Percentiles rank a stretch among this genome's conserved stretches.
Evolutionary conservation across 2,329 filamentous ascomycete genomes (phyloP).

Genomic region (Fonsecaea monophora): DNA sequence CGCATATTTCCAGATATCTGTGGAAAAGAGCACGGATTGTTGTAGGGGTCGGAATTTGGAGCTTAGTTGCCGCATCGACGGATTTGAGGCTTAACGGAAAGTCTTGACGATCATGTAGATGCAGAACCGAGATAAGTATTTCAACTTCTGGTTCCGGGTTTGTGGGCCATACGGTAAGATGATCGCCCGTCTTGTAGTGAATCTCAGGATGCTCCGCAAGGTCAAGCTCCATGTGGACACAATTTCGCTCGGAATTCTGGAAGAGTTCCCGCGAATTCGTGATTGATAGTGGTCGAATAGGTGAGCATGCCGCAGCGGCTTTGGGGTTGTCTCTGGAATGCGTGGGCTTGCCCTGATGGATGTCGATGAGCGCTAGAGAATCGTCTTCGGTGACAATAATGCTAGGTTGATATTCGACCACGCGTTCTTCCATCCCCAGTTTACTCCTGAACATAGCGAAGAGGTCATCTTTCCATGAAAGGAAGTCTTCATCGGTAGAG

Average conservation of each 20-base stretch:
- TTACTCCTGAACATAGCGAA: constrained; percentile 77
- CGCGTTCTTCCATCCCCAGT: constrained; percentile 84
- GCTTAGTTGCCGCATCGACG: constrained; percentile 35
- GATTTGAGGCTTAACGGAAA: constrained; percentile 36
- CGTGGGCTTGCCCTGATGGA: constrained; percentile 30
- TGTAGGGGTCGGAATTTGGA: constrained; percentile 88
- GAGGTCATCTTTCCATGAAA: constrained; percentile 96
- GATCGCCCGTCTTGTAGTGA: constrained; percentile 52
- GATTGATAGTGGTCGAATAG: constrained; percentile 85
- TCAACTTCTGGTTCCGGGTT: constrained; percentile 49
- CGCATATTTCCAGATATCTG: constrained; percentile 92
- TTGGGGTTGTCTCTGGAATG: constrained; percentile 70
- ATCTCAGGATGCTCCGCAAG: constrained; percentile 51
- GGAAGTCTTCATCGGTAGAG: constrained; percentile 94
- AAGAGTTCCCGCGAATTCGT: constrained; percentile 81
- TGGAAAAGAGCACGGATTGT: constrained; percentile 84
- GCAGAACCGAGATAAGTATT: constrained; percentile 44
- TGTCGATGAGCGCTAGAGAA: constrained; percentile 42
- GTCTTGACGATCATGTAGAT: constrained; percentile 39
- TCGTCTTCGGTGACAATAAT: constrained; percentile 69
- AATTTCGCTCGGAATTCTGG: constrained; percentile 66
- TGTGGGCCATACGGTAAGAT: constrained; percentile 51
- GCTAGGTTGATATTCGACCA: constrained; percentile 85
- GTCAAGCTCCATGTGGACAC: constrained; percentile 51
- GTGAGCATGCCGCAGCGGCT: constrained; percentile 71